Base-by-base conservation (phyloP, 1,284 basidiomycete species). In the Heterobasidion irregulare region DNA sequence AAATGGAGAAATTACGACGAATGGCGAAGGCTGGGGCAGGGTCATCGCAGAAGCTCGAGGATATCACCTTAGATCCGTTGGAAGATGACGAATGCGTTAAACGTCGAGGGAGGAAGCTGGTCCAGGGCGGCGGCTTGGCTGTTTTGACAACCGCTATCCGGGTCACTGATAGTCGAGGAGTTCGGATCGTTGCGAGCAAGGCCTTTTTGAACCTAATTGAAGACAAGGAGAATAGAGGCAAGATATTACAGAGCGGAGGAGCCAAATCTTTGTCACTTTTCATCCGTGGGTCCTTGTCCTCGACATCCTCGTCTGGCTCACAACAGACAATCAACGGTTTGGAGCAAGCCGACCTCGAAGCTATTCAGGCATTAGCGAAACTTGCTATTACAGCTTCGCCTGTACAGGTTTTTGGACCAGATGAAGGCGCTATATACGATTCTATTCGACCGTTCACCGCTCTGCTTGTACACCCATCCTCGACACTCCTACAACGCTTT, bases 351-450 rank as follows among this genome's bases (percentile, higher is more conserved):
- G 77, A 80, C 56, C 73, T 96, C 7, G 75, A 82, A 10, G 77
- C 92, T 0, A 79, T 92, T 34, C 96, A 98, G 68, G 94, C 94
- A 0, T 74, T 98, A 13, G 91, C 94, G 9, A 98, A 97, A 66
- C 83, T 99, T 35, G 77, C 91, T 52, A 98, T 99, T 64, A 95
- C 95, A 0, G 79, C 92, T 1, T 86, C 94, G 12, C 96, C 96
- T 0, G 70, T 91, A 1, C 84, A 94, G 57, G 87, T 98, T 35
- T 97, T 96, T 70, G 90, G 91, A 2, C 90, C 93, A 1, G 79
- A 86, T 61, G 77, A 83, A 43, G 85, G 87, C 2, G 82, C 82
- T 2, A 76, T 89, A n/a, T 81, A 86, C 62, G 91, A 95, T 66
- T 83, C 84, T 4, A 83, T 96, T 55, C 79, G 84, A 1, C 92